Percentiles rank a stretch among this genome's conserved stretches.
Conservation (phyloP, 2,329 filamentous ascomycete species). For the Paecilomyces formosus region DNA sequence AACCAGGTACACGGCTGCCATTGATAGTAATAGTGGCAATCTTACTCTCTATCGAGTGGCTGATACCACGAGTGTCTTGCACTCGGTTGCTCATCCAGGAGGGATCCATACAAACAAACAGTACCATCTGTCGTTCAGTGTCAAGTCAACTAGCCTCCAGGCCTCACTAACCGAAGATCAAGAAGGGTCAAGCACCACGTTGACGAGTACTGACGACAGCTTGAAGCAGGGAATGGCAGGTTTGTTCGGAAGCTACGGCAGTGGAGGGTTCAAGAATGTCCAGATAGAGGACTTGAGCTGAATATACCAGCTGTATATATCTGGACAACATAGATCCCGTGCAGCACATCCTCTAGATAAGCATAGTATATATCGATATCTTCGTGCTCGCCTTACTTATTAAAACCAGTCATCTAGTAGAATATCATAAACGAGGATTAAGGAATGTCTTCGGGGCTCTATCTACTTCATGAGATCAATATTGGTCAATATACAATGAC, state of each 20-base stretch:
- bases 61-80: not conserved
- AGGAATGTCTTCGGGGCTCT: too few species aligned
- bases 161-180: not conserved
- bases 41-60: conserved; percentile 1
- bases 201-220: not conserved
- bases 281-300: not conserved
- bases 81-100: not conserved
- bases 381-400: too few species aligned
- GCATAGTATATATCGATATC: too few species aligned
- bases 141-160: not conserved
- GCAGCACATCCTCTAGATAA: too few species aligned
- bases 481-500: too few species aligned
- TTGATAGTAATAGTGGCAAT: not conserved
- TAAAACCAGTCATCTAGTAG: too few species aligned
- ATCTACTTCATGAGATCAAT: too few species aligned
- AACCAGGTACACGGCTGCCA: conserved; percentile 1
- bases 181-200: not conserved
- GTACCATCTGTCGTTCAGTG: not conserved
- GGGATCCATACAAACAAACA: not conserved
- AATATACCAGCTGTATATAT: not conserved
- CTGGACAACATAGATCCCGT: not conserved
- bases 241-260: conserved; percentile 5
- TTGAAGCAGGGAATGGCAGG: conserved; percentile 1
- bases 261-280: conserved; percentile 3
- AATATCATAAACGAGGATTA: too few species aligned